Conservation (phyloP, 805 yeast species). For the Isabelozyma rhagii region DNA sequence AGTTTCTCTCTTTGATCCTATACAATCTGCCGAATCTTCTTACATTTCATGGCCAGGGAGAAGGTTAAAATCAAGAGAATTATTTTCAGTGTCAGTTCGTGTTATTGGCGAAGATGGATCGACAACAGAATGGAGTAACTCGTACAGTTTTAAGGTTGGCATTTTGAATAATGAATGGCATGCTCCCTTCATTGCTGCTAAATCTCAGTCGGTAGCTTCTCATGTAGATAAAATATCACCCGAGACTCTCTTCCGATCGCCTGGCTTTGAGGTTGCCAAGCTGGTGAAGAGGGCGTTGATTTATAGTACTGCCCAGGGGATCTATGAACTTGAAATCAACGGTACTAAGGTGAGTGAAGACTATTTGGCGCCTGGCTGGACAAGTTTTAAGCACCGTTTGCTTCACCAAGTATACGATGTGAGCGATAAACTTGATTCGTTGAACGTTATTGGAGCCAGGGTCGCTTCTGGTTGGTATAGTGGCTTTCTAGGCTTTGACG, state of each 20-base stretch:
- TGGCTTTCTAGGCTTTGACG: conserved; percentile 19
- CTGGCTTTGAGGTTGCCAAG: neutral
- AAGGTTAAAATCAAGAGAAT: neutral
- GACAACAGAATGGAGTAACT: neutral
- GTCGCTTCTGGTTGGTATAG: conserved; percentile 22
- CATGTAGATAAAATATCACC: neutral
- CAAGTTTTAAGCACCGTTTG: conserved; percentile 15
- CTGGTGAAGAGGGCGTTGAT: conserved; percentile 2
- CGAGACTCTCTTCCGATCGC: conserved; percentile 1
- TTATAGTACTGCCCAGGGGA: conserved; percentile 17
- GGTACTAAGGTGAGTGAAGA: conserved; percentile 13
- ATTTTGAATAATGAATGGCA: neutral
- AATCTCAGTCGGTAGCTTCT: neutral
- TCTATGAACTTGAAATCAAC: conserved; percentile 17
- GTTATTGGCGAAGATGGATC: neutral
- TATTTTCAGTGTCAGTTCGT: neutral
- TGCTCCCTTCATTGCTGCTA: neutral
- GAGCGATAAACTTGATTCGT: neutral
- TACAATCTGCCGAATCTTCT: neutral
- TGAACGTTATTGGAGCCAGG: conserved; percentile 2
- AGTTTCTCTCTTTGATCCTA: neutral
- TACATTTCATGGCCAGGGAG: neutral
- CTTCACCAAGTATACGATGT: conserved; percentile 17
- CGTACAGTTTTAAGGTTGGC: neutral
- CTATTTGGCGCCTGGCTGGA: conserved; percentile 21